Evolutionary conservation across 2,329 filamentous ascomycete genomes (phyloP).

Genomic region (Dactylonectria estremocensis): DNA sequence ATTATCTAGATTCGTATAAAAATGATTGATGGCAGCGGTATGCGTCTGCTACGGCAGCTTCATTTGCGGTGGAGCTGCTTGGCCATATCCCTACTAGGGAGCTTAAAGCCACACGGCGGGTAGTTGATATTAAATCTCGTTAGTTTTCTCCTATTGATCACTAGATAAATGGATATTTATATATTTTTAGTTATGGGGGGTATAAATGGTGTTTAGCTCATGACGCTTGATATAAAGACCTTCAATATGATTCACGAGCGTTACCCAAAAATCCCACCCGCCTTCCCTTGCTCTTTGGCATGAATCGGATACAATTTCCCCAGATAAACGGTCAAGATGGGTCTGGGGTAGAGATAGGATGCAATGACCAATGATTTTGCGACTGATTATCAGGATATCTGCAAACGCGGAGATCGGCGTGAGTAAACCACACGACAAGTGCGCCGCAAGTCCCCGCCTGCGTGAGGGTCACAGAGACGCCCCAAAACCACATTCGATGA

Average conservation of each 20-base stretch:
- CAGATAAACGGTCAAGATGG: not conserved
- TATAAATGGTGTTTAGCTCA: too few relatives aligned
- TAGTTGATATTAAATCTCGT: too few relatives aligned
- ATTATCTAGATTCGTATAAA: conserved; percentile 54
- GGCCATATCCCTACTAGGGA: too few relatives aligned
- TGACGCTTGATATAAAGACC: too few relatives aligned
- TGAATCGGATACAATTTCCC: conserved; percentile 3
- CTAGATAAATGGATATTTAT: too few relatives aligned
- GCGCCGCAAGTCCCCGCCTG: not conserved
- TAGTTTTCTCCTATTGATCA: too few relatives aligned
- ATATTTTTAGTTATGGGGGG: too few relatives aligned
- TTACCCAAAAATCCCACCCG: not conserved
- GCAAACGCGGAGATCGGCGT: not conserved
- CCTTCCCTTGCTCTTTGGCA: not conserved
- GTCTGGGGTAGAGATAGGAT: not conserved
- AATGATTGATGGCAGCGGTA: too few relatives aligned
- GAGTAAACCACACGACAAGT: conserved; percentile 1
- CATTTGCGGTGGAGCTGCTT: too few relatives aligned
- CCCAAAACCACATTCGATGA: not conserved
- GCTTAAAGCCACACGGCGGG: too few relatives aligned
- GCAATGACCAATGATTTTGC: not conserved
- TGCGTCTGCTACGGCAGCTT: too few relatives aligned
- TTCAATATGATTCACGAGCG: not conserved
- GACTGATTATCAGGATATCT: not conserved
- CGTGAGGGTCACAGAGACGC: not conserved